Evolutionary conservation across 2,329 filamentous ascomycete genomes (phyloP).

Genomic region (Magnaporthiopsis incrustans): DNA sequence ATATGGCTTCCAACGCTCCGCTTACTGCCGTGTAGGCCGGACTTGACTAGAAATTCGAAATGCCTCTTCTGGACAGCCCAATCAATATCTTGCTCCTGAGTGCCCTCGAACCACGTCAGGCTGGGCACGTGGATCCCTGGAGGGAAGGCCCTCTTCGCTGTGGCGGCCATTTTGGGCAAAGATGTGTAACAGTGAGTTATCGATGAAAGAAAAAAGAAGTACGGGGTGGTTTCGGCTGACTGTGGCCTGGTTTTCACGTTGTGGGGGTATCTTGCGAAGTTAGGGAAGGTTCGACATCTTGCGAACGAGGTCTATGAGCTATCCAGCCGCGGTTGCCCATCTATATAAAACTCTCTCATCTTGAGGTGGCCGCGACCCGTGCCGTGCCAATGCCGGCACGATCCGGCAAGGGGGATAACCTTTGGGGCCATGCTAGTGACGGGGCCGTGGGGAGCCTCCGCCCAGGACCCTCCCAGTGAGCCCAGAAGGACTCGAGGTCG

Average conservation of each 20-base stretch:
- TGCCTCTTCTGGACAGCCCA: conserved; percentile 46
- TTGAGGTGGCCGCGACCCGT: too few relatives aligned
- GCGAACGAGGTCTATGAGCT: not conserved
- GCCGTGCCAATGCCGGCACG: not conserved
- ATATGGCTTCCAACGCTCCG: not conserved
- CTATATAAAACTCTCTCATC: not conserved
- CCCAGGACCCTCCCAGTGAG: not conserved
- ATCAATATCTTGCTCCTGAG: conserved; percentile 39
- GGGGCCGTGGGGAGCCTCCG: not conserved
- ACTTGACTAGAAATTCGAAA: conserved; percentile 43
- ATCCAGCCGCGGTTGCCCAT: not conserved
- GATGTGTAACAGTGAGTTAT: not conserved
- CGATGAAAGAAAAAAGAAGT: not conserved
- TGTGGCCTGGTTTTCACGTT: not conserved
- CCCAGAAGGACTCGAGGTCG: not conserved
- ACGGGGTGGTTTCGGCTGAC: too few relatives aligned
- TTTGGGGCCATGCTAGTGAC: not conserved
- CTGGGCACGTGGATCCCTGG: conserved; percentile 49
- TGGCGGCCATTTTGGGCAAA: not conserved
- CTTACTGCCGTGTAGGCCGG: conserved; percentile 42
- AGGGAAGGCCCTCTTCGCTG: conserved; percentile 18
- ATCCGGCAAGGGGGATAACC: not conserved
- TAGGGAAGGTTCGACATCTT: not conserved
- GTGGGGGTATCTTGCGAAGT: not conserved
- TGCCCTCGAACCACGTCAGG: conserved; percentile 44